A percentile compares a stretch with the other conserved stretches of the same genome.
These are phyloP conservation scores for Kurtzmaniella fragi DNA, from an alignment of 805 yeast species.

Conservation along the genomic window DNA sequence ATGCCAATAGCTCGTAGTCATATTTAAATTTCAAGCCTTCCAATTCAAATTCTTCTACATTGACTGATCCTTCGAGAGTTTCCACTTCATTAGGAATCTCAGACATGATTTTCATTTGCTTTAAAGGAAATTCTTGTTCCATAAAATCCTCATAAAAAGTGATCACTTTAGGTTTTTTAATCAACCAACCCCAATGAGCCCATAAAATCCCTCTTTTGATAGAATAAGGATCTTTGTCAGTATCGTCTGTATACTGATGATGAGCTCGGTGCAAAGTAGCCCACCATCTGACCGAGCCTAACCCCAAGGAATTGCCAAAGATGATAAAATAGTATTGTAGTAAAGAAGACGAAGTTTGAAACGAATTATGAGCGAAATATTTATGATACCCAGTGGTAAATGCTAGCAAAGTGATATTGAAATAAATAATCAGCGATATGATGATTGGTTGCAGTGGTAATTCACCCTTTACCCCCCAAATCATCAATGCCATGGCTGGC, in stretches of 20 bases:
- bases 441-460: slow-evolving; percentile 17
- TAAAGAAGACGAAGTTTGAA: slow-evolving; percentile 21
- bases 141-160: slow-evolving; percentile 29
- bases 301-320: slow-evolving; percentile 66
- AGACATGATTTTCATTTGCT: too few relatives aligned
- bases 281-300: slow-evolving; percentile 79
- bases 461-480: too few relatives aligned
- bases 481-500: slow-evolving; percentile 23
- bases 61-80: neutral
- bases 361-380: slow-evolving; percentile 36
- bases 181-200: slow-evolving; percentile 88
- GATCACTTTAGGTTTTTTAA: slow-evolving; percentile 49
- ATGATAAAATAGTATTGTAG: slow-evolving; percentile 49
- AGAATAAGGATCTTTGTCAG: slow-evolving; percentile 84
- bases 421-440: slow-evolving; percentile 26
- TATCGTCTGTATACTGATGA: slow-evolving; percentile 78
- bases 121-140: slow-evolving; percentile 31
- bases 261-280: slow-evolving; percentile 82
- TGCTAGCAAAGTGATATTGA: slow-evolving; percentile 32
- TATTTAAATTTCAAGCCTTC: slow-evolving; percentile 7
- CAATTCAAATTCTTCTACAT: slow-evolving; percentile 25
- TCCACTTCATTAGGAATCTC: slow-evolving; percentile 3
- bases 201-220: slow-evolving; percentile 74
- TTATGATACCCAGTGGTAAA: slow-evolving; percentile 41
- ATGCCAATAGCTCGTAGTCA: slow-evolving; percentile 19